Evolutionary conservation across 1,139 yeast genomes (phyloP), one percentile per base, ranked within the genome.

Genomic region (Candida labiduridarum): DNA sequence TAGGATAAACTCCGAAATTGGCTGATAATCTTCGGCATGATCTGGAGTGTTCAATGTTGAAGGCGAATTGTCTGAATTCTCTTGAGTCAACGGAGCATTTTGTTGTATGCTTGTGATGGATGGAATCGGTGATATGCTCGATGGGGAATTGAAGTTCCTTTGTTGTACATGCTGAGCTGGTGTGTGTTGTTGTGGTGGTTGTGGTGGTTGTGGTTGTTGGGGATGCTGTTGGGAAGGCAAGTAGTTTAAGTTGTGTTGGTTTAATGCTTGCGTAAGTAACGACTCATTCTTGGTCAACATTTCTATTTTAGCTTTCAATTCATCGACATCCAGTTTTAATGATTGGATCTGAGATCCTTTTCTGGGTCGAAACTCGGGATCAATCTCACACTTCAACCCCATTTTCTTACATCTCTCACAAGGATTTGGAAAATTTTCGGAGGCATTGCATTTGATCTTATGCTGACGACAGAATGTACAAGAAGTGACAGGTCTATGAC

Each of bases 381-480:
- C 97, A 34, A 92, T 89, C 59, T 88, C 92, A 72, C 98, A 92
- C 53, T 79, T 80, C 41, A 91, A 74, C 2, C 84, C 85, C 89
- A 88, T 87, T 61, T 87, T 76, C 45, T 83, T 86, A 67, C 97
- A 92, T 52, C 97, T 70, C 31, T 86, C 80, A 66, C 97, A 92
- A 0, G 97, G 89, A 12, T 77, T 76, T 1, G 97, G 97, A 59
- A 81, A 87, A 54, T 86, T 84, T 25, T 88, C 94, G 3, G 89
- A 81, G 0, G 97, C 97, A 63, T 92, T 89, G 69, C 98, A 92
- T 62, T 87, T 88, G 68, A 91, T 90, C 68, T 92, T 92, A 65
- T 91, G 97, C 64, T 92, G 97, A 49, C 97, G 83, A 65, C 98
- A 92, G 62, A 90, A 95, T 0, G 96, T 89, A 64, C 98, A 92